phyloP scores from a whole-genome alignment of 176 grass and related monocot species.

The Oryza officinalis region DNA sequence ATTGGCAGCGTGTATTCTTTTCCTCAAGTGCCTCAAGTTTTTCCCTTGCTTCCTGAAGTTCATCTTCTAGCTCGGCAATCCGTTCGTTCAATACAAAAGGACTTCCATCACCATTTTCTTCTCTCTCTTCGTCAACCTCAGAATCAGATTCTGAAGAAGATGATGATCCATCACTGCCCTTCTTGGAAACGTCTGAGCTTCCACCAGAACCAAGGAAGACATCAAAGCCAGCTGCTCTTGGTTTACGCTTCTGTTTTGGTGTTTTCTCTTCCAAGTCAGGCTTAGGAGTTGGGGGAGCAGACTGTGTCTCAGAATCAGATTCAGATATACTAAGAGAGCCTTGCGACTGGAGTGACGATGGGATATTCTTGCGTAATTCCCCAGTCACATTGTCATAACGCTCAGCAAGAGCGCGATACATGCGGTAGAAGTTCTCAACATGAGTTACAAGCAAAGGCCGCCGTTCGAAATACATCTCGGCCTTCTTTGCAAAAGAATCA shows the following conservation, averaged over 20 bases:
- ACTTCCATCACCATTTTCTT: constrained; percentile 52
- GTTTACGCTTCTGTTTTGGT: constrained; percentile 38
- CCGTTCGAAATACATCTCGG: constrained; percentile 85
- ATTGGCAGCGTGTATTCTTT: constrained; percentile 46
- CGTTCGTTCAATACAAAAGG: constrained; percentile 49
- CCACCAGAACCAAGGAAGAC: constrained; percentile 53
- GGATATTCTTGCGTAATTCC: constrained; percentile 76
- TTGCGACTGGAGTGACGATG: constrained; percentile 69
- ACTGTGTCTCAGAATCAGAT: constrained; percentile 57
- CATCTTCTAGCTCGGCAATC: constrained; percentile 74
- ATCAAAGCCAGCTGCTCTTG: constrained; percentile 53
- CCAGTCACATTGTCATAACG: constrained; percentile 96
- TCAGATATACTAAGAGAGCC: constrained; percentile 54
- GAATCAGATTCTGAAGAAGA: constrained; percentile 72
- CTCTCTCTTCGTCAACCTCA: constrained; percentile 51
- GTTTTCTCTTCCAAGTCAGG: constrained; percentile 40
- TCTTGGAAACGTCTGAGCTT: constrained; percentile 47
- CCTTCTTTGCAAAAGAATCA: constrained; percentile 94
- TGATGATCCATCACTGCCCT: constrained; percentile 63
- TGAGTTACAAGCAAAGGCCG: constrained; percentile 68
- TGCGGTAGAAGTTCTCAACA: constrained; percentile 91
- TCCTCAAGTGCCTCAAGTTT: constrained; percentile 61
- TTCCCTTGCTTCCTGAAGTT: constrained; percentile 64
- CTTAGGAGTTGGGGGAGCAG: constrained; percentile 35
- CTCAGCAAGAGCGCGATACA: constrained; percentile 94